Evolutionary conservation across 768 basidiomycete species (phyloP), one percentile per base, ranked within the genome.

Genomic region (Strobilomyces dryophilus): DNA sequence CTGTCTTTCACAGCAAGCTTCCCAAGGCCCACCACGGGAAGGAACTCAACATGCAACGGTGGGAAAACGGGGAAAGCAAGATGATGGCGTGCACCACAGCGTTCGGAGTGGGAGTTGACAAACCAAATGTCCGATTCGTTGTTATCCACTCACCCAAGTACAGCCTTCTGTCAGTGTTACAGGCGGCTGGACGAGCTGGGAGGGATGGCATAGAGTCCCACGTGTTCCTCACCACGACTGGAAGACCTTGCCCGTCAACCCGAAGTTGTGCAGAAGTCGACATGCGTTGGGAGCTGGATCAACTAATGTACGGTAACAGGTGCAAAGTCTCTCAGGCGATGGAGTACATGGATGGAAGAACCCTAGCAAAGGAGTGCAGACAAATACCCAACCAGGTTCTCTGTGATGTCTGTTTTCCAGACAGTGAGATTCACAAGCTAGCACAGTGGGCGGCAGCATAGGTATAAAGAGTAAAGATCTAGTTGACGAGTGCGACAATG

Each of bases 41-140:
- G 40, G 17, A 47, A 10, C 4, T 17, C 24, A 53, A 53, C 39
- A 18, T 53, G 31, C 21, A 35, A 17, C 14, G 10, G 2, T 53
- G 45, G 45, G 52, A 53, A 11, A 35, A 15, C 5, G 40, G 45
- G 24, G 24, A 15, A 5, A 41, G 39, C 9, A 47, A 35, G 32
- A 20, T 52, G 51, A 47, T 52, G 51, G 51, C 45, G 1, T 53
- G 45, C 26, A 53, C 52, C 17, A 41, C 52, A 8, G 45, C 52
- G 8, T 53, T 53, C 2, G 45, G 45, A 21, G 9, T 3, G 8
- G 52, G 52, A n/a, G 52, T 53, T 4, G 52, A 53, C 24, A 47
- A 35, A 27, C 39, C 51, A 17, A 32, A 52, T 17, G 24, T 52
- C 12, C 31, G 45, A 17, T 52, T 52, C 9, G 18, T 52, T 1